phyloP scores from a whole-genome alignment of 805 yeast genomes.

The Myxozyma kluyveri region DNA sequence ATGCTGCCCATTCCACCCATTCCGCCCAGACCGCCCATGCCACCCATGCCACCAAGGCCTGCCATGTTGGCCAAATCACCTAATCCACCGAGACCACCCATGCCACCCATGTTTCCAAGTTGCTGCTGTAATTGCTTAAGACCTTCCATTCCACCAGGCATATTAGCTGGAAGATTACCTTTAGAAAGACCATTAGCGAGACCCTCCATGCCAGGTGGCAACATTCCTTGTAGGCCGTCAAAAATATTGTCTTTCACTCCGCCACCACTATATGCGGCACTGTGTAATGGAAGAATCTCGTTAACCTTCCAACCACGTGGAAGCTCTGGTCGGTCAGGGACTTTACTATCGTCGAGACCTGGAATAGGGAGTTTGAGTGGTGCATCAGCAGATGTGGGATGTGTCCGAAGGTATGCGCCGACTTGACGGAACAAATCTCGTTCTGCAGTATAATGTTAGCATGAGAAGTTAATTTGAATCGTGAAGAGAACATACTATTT shows the following conservation, averaged over 20 bases:
- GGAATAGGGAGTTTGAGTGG: constrained; percentile 50
- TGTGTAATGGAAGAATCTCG: constrained; percentile 82
- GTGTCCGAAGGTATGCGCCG: constrained; percentile 56
- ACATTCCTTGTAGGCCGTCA: constrained; percentile 28
- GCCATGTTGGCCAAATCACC: constrained; percentile 23
- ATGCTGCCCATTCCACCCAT: constrained; percentile 13
- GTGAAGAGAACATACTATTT: constrained; percentile 40
- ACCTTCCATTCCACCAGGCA: constrained; percentile 27
- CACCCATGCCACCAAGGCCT: constrained; percentile 21
- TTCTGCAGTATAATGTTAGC: constrained; percentile 35
- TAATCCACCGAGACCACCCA: constrained; percentile 21
- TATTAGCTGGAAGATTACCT: constrained; percentile 20
- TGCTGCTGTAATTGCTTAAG: constrained; percentile 12
- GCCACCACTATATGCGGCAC: constrained; percentile 74
- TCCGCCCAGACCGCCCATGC: constrained; percentile 17
- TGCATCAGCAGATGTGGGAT: constrained; percentile 68
- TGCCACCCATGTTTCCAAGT: constrained; percentile 15
- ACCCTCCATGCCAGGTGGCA: constrained; percentile 31
- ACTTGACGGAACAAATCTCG: constrained; percentile 62
- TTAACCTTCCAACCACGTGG: constrained; percentile 89
- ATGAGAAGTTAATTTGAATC: neutral
- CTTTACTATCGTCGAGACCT: constrained; percentile 27
- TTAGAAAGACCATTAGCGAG: constrained; percentile 34
- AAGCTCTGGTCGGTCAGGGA: constrained; percentile 54
- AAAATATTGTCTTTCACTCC: constrained; percentile 62